Base-by-base conservation (phyloP, 441 rosid species). In the Pelargonium cotyledonis region DNA sequence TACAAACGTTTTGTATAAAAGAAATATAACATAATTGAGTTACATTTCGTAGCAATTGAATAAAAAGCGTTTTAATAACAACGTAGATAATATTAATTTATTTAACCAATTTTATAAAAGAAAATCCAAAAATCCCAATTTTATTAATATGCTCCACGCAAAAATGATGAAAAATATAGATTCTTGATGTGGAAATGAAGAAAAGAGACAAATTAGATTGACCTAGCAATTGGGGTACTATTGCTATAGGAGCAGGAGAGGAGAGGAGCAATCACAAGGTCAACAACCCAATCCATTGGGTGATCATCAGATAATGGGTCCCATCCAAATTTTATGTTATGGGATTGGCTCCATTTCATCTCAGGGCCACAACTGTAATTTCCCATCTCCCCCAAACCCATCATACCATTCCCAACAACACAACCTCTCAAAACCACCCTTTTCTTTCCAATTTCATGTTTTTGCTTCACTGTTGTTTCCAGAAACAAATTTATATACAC, bases 371-470 rank as follows among this genome's bases (percentile, higher is more conserved):
- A 57, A 57, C 8, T 8, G 62, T 57, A 8, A 57, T 1, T 57
- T 57, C 26, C 18, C 26, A 57, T 8, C 11, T 18, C 62, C 8
- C 44, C 44, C 44, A 41, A 41, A 41, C 44, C 44, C 44, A 41
- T 41, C 44, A 57, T 47, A 8, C 62, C 29, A 19, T 12, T 19
- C 19, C 7, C 21, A 53, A 15, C 60, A 55, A 55, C 61, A 55
- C 61, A 16, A 9, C 61, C 61, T 55, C 61, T 16, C 61, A 18
- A 57, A 57, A 19, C 62, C 62, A 57, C 29, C 62, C 19, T 55
- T 18, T 55, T 55, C 26, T 18, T 55, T 18, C 62, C 62, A 9
- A 57, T 18, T 57, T 19, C 62, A 18, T 57, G 58, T 51, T 51
- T 51, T 12, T 12, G 58, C 58, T 51, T 51, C 16, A 5, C 8